phyloP scores from a whole-genome alignment of 2,329 filamentous ascomycete genomes.

The Aureobasidium musti region DNA sequence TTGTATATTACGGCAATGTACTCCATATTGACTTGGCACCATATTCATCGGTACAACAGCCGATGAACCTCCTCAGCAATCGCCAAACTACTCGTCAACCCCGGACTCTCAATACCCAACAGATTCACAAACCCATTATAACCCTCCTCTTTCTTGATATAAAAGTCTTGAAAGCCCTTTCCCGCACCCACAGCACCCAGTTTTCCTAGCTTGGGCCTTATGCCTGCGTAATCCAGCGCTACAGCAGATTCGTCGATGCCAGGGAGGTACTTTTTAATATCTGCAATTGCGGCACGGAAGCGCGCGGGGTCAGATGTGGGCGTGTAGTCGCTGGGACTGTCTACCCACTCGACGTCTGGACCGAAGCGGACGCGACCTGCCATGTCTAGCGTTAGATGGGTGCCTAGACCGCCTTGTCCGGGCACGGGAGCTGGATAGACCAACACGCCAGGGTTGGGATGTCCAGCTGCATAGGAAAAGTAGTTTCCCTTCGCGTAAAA shows the following conservation, averaged over 20 bases:
- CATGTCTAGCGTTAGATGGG: conserved; percentile 90
- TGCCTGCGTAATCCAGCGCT: conserved; percentile 82
- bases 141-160: conserved; percentile 74
- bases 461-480: conserved; percentile 73
- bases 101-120: conserved; percentile 90
- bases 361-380: conserved; percentile 84
- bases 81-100: conserved; percentile 81
- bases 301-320: conserved; percentile 62
- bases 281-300: conserved; percentile 66
- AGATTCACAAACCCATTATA: conserved; percentile 84
- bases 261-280: conserved; percentile 80
- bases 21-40: too few species aligned
- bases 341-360: conserved; percentile 93
- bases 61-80: conserved; percentile 75
- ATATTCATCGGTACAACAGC: conserved; percentile 53
- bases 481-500: conserved; percentile 95
- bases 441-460: conserved; percentile 68
- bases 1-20: not conserved
- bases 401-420: conserved; percentile 81
- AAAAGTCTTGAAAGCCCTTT: conserved; percentile 79
- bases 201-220: conserved; percentile 77
- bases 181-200: conserved; percentile 61
- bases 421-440: conserved; percentile 86
- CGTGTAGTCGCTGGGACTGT: conserved; percentile 65
- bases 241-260: conserved; percentile 67